phyloP scores from a whole-genome alignment of 2,329 filamentous ascomycete genomes.

The Chrysoporthe puriensis region DNA sequence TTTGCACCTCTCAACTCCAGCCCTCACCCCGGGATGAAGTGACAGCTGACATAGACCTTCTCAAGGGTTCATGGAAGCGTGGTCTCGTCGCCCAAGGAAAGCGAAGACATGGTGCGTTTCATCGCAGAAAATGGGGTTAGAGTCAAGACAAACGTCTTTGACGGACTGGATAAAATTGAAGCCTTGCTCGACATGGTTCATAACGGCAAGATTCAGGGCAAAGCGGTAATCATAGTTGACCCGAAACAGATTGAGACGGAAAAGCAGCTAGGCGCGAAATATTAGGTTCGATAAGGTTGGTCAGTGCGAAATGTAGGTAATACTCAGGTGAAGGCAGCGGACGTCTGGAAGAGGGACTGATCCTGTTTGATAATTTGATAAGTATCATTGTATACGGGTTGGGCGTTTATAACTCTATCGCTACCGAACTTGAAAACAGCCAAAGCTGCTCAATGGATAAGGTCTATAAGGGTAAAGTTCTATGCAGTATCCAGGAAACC shows the following conservation, averaged over 20 bases:
- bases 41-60: not conserved
- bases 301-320: no score
- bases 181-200: conserved; percentile 54
- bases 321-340: no score
- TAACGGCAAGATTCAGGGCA: conserved; percentile 57
- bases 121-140: conserved; percentile 51
- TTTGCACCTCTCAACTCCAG: not conserved
- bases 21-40: not conserved
- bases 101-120: conserved; percentile 50
- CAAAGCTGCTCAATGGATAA: no score
- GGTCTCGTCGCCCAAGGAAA: conserved; percentile 46
- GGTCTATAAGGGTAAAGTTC: no score
- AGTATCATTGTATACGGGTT: no score
- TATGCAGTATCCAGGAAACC: no score
- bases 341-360: no score
- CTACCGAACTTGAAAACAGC: no score
- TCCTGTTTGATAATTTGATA: no score
- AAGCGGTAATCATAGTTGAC: conserved; percentile 58
- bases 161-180: conserved; percentile 55
- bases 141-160: conserved; percentile 54
- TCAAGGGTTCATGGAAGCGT: conserved; percentile 20
- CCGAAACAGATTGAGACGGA: conserved; percentile 39
- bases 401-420: no score
- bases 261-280: conserved; percentile 27
- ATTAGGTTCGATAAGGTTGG: not conserved